Evolutionary conservation across 176 grass and related monocot species (phyloP), one percentile per base, ranked within the genome.

Genomic region (Zoysia pacifica): DNA sequence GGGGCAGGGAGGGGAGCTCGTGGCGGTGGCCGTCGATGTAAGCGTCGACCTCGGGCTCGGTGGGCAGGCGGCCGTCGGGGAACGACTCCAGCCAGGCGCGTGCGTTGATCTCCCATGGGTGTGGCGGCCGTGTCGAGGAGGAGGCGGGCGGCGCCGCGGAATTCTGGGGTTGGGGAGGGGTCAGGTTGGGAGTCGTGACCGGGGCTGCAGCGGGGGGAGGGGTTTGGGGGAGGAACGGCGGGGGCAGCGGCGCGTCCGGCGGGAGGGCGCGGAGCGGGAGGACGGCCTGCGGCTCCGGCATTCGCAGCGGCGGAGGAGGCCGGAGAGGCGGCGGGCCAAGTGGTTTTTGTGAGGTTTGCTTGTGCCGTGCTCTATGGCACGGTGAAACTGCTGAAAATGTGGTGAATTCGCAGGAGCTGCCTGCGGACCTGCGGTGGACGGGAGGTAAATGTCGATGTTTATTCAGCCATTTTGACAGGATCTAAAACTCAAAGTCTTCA

Each of bases 41-140:
- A 74, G 37, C 60, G 81, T 94, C 89, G 69, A 94, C 74, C 63
- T 94, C 89, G 73, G 76, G 68, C 67, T 86, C 80, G 55, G 86
- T 86, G 51, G 92, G 92, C 45, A 28, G 48, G 65, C 85, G 86
- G n/a, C 70, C 73, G 10, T 78, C 78, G 62, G 89, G 89, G 62
- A 94, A 88, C n/a, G 92, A 89, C 54, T 88, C 86, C 28, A 94
- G 80, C 89, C 92, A 94, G 20, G 81, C 73, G 67, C 83, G 77
- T 51, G 72, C 80, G 5, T 75, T 14, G 47, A 81, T 78, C 81
- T 91, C 83, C 92, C 89, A 91, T 81, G 69, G 82, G 63, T 88
- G 86, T 37, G 74, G 66, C 36, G 67, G 71, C 14, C 75, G 73
- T 71, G 86, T 68, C 36, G 52, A 76, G 50, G 82, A 58, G 28